A percentile compares a stretch with the other conserved stretches of the same genome.
These are phyloP conservation scores for Colletotrichum orbiculare DNA, from an alignment of 2,329 filamentous ascomycete species.

Conservation along the genomic window DNA sequence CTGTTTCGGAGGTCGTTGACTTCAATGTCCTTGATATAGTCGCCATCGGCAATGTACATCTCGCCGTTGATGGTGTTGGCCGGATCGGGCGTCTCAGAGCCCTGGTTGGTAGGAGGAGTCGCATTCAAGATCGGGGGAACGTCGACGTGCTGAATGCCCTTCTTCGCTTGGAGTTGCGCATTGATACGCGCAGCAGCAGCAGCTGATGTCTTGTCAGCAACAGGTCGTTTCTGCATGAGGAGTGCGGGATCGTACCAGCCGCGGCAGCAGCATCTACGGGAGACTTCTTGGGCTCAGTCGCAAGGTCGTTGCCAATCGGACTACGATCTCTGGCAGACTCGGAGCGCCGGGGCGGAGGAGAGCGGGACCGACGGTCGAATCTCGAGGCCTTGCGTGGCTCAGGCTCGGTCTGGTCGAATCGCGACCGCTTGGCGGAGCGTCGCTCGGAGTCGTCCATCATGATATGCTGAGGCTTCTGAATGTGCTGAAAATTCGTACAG, in stretches of 20 bases:
- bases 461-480: background rate
- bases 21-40: conserved; percentile 99
- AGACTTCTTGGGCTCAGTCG: conserved; percentile 58
- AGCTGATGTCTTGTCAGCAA: conserved; percentile 61
- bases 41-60: conserved; percentile 94
- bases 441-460: conserved; percentile 80
- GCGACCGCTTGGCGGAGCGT: conserved; percentile 81
- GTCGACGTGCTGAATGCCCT: conserved; percentile 90
- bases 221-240: no score
- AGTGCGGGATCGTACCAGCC: conserved; percentile 67
- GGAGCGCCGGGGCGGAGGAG: conserved; percentile 74
- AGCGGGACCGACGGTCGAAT: conserved; percentile 93
- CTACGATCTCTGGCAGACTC: conserved; percentile 84
- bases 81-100: conserved; percentile 46
- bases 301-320: conserved; percentile 66
- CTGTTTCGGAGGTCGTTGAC: conserved; percentile 98
- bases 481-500: no score
- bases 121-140: conserved; percentile 81
- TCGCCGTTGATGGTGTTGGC: conserved; percentile 79
- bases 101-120: conserved; percentile 57
- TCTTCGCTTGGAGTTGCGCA: conserved; percentile 84
- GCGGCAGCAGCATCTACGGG: conserved; percentile 78
- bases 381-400: conserved; percentile 81
- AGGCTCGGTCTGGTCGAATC: conserved; percentile 92
- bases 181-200: conserved; percentile 91